Conservation (phyloP, 768 basidiomycete genomes). For the Tremella yokohamensis region DNA sequence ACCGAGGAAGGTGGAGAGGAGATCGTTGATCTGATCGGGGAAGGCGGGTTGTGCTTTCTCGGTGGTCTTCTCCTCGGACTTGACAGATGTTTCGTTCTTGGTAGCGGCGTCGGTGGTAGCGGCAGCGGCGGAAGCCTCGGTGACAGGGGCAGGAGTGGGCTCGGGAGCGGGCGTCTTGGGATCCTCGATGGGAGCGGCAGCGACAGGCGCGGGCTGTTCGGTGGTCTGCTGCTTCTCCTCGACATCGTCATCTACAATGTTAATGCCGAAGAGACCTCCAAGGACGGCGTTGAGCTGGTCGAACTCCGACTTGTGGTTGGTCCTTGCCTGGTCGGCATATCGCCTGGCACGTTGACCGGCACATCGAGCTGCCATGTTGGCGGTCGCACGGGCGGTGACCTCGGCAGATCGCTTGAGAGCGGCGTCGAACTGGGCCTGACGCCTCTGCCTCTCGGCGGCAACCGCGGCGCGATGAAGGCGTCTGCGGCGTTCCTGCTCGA, state of each 20-base stretch:
- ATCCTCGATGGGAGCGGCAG: conserved; percentile 8
- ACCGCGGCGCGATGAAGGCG: neutral
- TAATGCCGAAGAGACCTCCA: conserved; percentile 31
- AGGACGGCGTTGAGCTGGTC: conserved; percentile 29
- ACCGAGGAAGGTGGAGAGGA: conserved; percentile 41
- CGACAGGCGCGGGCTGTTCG: conserved; percentile 2
- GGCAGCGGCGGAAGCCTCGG: neutral
- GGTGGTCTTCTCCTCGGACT: conserved; percentile 1
- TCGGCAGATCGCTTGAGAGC: neutral
- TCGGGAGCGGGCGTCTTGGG: conserved; percentile 5
- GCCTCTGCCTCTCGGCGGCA: neutral
- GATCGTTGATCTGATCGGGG: conserved; percentile 39
- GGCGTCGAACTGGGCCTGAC: neutral
- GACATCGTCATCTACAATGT: conserved; percentile 21
- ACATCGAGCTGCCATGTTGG: neutral
- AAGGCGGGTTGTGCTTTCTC: conserved; percentile 6
- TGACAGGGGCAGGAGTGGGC: conserved; percentile 6
- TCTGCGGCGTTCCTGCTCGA: neutral
- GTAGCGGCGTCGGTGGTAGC: conserved; percentile 3
- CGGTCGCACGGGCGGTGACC: neutral
- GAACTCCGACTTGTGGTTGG: conserved; percentile 14
- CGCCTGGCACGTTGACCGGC: conserved; percentile 8
- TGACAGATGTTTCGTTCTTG: too few species aligned
- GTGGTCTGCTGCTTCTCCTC: conserved; percentile 1
- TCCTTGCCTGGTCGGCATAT: conserved; percentile 7